Evolutionary conservation across 2,329 filamentous ascomycete genomes (phyloP).

Genomic region (Fusarium vanettenii): DNA sequence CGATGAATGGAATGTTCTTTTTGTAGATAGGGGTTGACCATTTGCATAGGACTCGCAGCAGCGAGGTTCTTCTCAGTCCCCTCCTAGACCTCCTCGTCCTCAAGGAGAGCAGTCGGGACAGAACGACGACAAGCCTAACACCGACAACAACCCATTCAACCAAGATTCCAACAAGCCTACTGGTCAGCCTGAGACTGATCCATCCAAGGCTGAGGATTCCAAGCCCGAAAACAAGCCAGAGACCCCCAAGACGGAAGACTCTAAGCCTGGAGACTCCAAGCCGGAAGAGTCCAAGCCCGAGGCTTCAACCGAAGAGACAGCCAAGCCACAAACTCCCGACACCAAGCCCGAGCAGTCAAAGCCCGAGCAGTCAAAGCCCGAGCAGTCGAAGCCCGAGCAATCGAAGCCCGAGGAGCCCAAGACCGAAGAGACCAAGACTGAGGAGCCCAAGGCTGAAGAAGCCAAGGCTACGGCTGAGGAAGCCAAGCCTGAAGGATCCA

Average conservation of each 20-base stretch:
- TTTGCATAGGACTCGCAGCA: slow-evolving; percentile 29
- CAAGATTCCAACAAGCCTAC: slow-evolving; percentile 18
- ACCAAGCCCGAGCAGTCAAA: slow-evolving; percentile 1
- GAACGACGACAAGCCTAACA: slow-evolving; percentile 15
- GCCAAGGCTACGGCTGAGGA: slow-evolving; percentile 10
- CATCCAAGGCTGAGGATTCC: background rate
- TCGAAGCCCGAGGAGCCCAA: background rate
- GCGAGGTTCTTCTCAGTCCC: slow-evolving; percentile 19
- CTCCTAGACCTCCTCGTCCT: slow-evolving; percentile 19
- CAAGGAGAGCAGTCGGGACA: background rate
- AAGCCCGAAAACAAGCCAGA: slow-evolving; percentile 6
- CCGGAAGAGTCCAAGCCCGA: slow-evolving; percentile 9
- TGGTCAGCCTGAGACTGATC: slow-evolving; percentile 19
- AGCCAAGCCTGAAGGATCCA: slow-evolving; percentile 12
- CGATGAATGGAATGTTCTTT: background rate
- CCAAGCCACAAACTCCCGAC: too few species aligned
- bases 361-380: too few species aligned
- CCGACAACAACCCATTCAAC: slow-evolving; percentile 8
- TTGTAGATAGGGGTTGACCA: slow-evolving; percentile 4
- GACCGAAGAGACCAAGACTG: slow-evolving; percentile 15
- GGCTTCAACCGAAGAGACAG: too few species aligned
- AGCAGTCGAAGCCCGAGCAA: slow-evolving; percentile 4
- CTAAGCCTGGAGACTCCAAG: slow-evolving; percentile 9
- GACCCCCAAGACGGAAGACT: background rate
- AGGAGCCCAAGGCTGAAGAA: slow-evolving; percentile 14